phyloP scores from a whole-genome alignment of 495 filamentous ascomycete species.

The Elasticomyces elasticus region DNA sequence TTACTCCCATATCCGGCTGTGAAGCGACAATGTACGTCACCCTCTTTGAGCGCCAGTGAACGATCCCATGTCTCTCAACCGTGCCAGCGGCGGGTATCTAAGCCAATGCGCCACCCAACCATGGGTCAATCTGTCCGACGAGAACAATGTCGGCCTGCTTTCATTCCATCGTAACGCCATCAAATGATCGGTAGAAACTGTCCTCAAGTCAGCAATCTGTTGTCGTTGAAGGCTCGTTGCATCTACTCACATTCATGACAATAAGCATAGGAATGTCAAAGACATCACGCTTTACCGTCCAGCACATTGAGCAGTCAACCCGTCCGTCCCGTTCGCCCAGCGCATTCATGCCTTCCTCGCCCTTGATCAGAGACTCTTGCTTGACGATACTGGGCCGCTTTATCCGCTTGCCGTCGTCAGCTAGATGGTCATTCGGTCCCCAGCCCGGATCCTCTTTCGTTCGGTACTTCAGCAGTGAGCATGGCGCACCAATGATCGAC shows the following conservation, averaged over 20 bases:
- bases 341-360: slow-evolving; percentile 63
- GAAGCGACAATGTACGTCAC: background rate
- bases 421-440: slow-evolving; percentile 21
- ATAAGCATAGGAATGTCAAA: slow-evolving; percentile 99
- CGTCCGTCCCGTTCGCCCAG: slow-evolving; percentile 78
- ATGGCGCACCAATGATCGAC: slow-evolving; percentile 63
- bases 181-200: slow-evolving; percentile 19
- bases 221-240: background rate
- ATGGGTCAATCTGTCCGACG: background rate
- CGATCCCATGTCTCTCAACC: background rate
- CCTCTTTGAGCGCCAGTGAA: background rate
- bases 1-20: too few species aligned
- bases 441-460: slow-evolving; percentile 53
- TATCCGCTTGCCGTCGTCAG: slow-evolving; percentile 14
- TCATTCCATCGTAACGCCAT: background rate
- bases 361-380: slow-evolving; percentile 44
- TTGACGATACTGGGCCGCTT: background rate
- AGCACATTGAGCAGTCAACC: slow-evolving; percentile 88
- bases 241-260: slow-evolving; percentile 81
- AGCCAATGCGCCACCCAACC: background rate
- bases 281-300: slow-evolving; percentile 91
- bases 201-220: slow-evolving; percentile 3
- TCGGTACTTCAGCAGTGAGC: slow-evolving; percentile 83
- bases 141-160: background rate
- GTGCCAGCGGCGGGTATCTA: background rate